Conservation (phyloP, 176 grass and related monocot genomes). For the Dendrocalamus sinicus region DNA sequence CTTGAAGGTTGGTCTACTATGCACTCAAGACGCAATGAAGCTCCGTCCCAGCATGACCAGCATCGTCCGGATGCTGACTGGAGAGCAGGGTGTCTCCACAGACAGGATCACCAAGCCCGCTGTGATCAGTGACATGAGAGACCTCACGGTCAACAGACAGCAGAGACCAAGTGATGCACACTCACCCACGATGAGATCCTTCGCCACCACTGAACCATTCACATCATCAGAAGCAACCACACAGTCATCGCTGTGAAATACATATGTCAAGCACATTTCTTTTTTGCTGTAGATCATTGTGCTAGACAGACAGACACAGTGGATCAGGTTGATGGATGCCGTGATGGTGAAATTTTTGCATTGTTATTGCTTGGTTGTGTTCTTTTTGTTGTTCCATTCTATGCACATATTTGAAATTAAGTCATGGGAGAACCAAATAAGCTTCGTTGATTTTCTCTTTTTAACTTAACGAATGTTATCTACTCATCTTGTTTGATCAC, state of each 20-base stretch:
- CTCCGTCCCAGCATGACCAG: conserved; percentile 69
- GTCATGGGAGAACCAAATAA: background rate
- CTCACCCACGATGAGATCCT: conserved; percentile 23
- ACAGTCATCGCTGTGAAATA: conserved; percentile 30
- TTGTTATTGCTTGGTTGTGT: background rate
- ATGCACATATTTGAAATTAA: conserved; percentile 3
- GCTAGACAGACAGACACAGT: background rate
- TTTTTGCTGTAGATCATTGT: conserved; percentile 15
- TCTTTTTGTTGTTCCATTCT: background rate
- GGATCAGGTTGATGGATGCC: conserved; percentile 22
- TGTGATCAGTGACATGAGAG: conserved; percentile 55
- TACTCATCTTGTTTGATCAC: background rate
- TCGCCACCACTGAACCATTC: conserved; percentile 25
- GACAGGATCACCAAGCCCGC: conserved; percentile 71
- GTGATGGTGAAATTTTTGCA: background rate
- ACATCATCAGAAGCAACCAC: conserved; percentile 41
- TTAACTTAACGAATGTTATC: background rate
- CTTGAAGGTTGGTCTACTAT: conserved; percentile 78
- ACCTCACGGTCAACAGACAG: conserved; percentile 50
- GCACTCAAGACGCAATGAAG: conserved; percentile 79
- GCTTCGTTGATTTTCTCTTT: background rate
- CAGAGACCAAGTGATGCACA: background rate
- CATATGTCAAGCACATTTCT: background rate
- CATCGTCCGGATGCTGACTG: conserved; percentile 62
- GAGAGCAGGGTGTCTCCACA: conserved; percentile 52